Evolutionary conservation across 345 rosid species (phyloP).

Genomic region (Turnera subulata): DNA sequence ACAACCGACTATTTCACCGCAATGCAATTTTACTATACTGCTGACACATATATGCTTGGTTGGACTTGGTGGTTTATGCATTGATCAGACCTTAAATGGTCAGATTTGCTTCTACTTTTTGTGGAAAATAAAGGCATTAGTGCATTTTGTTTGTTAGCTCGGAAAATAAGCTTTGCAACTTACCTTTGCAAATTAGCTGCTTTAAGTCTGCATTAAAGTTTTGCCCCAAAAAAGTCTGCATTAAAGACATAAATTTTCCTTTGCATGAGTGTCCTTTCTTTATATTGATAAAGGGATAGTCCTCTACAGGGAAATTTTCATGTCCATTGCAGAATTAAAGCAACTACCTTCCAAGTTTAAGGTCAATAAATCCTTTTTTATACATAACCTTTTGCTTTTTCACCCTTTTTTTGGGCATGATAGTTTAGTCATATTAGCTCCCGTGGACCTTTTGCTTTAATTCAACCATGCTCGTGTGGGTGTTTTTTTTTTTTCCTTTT

Average conservation of each 20-base stretch:
- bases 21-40: too few relatives aligned
- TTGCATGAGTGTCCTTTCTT: neutral
- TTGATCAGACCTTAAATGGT: neutral
- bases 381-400: too few relatives aligned
- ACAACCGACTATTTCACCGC: too few relatives aligned
- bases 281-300: neutral
- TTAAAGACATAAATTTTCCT: neutral
- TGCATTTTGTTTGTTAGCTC: neutral
- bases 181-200: neutral
- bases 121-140: neutral
- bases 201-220: neutral
- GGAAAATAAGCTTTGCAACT: neutral
- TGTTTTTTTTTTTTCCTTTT: too few relatives aligned
- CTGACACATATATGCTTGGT: neutral
- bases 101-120: neutral
- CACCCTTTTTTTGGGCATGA: neutral
- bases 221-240: neutral
- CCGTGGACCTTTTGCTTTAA: too few relatives aligned
- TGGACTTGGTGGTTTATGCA: neutral
- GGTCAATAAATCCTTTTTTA: neutral
- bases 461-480: too few relatives aligned
- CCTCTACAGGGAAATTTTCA: too few relatives aligned
- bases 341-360: too few relatives aligned
- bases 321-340: too few relatives aligned
- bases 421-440: neutral